phyloP scores from a whole-genome alignment of 2,329 filamentous ascomycete species.

The Colletotrichum noveboracense region DNA sequence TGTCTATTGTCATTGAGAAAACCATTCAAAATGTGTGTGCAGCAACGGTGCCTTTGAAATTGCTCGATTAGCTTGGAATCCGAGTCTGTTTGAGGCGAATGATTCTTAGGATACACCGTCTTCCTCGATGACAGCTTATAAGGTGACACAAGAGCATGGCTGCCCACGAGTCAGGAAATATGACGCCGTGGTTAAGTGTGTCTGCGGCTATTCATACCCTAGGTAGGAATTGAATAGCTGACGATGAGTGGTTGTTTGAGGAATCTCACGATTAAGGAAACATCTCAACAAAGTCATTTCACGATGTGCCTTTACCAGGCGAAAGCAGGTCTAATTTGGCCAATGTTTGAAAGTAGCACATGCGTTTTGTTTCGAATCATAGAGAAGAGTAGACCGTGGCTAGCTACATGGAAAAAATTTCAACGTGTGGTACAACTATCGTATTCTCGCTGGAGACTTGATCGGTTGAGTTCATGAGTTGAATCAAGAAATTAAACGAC shows the following conservation, averaged over 20 bases:
- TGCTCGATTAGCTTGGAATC: neutral
- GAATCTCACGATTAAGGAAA: neutral
- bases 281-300: neutral
- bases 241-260: neutral
- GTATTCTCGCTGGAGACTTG: neutral
- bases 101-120: neutral
- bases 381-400: neutral
- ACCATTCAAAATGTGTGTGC: neutral
- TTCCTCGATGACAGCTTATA: neutral
- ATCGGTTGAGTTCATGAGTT: neutral
- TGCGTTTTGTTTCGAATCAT: neutral
- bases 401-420: neutral
- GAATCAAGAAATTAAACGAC: neutral
- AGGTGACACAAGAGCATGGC: neutral
- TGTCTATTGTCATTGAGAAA: neutral
- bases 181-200: neutral
- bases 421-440: neutral
- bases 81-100: neutral
- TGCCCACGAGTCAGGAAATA: neutral
- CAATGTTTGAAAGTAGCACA: neutral
- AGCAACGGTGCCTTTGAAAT: neutral
- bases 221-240: neutral
- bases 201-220: neutral
- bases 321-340: neutral
- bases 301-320: neutral